phyloP scores from a whole-genome alignment of 352 stramenopile species.

The Pilasporangium apinafurcum region DNA sequence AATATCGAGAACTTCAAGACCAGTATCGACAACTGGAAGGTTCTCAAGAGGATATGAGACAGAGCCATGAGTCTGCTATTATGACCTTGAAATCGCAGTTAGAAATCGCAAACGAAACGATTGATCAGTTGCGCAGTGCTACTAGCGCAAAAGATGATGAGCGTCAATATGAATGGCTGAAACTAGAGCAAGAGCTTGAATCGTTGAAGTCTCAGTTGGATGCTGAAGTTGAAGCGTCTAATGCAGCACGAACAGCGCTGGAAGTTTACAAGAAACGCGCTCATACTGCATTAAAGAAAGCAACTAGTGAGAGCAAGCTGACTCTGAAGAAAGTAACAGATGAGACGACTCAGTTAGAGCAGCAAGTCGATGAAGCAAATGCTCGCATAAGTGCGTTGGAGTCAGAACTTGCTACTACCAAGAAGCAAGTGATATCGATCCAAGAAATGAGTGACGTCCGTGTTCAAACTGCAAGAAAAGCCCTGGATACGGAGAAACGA shows the following conservation, averaged over 20 bases:
- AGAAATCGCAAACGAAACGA: constrained; percentile 17
- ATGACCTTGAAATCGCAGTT: constrained; percentile 11
- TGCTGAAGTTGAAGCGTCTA: constrained; percentile 42
- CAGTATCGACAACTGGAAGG: constrained; percentile 11
- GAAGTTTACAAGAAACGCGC: constrained; percentile 80
- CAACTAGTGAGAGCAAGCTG: constrained; percentile 53
- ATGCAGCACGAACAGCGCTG: constrained; percentile 42
- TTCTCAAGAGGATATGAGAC: not conserved
- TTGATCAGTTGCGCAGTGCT: constrained; percentile 22
- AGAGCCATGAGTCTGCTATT: not conserved
- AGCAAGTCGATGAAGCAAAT: constrained; percentile 33
- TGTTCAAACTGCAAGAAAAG: constrained; percentile 13
- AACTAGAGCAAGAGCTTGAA: constrained; percentile 18
- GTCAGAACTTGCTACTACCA: constrained; percentile 19
- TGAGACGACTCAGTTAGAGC: constrained; percentile 33
- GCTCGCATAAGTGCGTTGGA: constrained; percentile 26
- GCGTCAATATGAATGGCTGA: constrained; percentile 9
- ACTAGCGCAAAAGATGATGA: constrained; percentile 7
- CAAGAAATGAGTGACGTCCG: constrained; percentile 7
- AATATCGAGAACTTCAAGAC: constrained; percentile 20
- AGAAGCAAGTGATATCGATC: constrained; percentile 17
- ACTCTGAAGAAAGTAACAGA: constrained; percentile 46
- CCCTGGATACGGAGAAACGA: constrained; percentile 22
- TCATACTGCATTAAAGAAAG: constrained; percentile 70
- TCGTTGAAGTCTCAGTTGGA: constrained; percentile 28